Evolutionary conservation across 192 early-diverging fungal species (phyloP), one percentile per base, ranked within the genome.

Genomic region (Entomortierella beljakovae): DNA sequence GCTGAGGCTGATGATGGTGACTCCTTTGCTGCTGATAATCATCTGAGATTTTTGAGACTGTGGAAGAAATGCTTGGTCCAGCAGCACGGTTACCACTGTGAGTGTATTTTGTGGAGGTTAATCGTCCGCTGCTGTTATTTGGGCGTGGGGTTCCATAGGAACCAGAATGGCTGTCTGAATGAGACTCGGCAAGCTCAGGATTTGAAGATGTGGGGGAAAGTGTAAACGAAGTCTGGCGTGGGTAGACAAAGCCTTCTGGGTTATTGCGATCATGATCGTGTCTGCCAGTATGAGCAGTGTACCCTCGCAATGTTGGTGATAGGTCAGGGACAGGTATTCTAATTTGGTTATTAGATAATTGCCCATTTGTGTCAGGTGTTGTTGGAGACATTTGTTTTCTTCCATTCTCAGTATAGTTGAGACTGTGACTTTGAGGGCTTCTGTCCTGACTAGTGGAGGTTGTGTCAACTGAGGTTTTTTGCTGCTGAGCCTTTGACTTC

Each of bases 151-250:
- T 70, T 7, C 68, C 67, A 51, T 54, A 70, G 3, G 75, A 77
- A 11, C 74, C 74, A 35, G 74, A 79, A 18, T 79, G 75, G 38
- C 75, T 79, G 13, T 79, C 75, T 33, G 74, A 57, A n/a, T 63
- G 66, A 2, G 67, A 79, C 29, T 70, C 71, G 43, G 63, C 71
- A 18, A 74, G 42, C 16, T 74, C 75, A 20, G 75, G 75, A 40
- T 79, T 79, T 15, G 75, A 79, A 0, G 75, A 79, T 2, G 75
- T 79, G 11, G 75, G 75, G 3, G 75, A 79, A 26, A 79, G 68
- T 13, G 75, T 79, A 50, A 79, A 70, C 2, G 67, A 70, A 16
- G 67, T 70, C 3, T 62, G 60, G 22, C 66, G 60, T n/a, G 33
- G 37, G 46, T 79, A 79, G 6, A 67, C 26, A 28, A 61, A 42